Conservation (phyloP, 331 rosid genomes). For the Pyrus hybrid region DNA sequence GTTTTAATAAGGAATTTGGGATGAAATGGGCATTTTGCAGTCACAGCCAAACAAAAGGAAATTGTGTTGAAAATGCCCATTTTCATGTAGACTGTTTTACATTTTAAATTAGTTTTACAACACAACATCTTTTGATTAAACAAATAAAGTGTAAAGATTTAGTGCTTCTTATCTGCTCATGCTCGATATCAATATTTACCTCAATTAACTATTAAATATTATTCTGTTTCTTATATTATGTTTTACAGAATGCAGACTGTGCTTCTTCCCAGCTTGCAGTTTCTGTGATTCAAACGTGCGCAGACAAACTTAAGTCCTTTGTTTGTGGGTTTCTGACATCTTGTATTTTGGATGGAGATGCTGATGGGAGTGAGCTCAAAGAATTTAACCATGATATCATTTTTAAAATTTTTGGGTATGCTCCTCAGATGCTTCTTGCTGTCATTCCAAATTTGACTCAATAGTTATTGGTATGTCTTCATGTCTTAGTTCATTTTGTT, state of each 20-base stretch:
- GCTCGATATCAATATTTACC: background rate
- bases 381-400: constrained; percentile 77
- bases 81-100: background rate
- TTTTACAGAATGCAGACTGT: constrained; percentile 50
- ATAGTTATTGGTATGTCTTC: constrained; percentile 56
- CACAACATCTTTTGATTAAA: background rate
- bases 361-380: constrained; percentile 51
- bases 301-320: constrained; percentile 56
- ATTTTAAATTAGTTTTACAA: background rate
- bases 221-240: background rate
- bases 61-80: background rate
- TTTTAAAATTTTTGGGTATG: constrained; percentile 55
- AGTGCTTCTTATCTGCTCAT: background rate
- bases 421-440: constrained; percentile 74
- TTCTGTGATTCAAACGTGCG: constrained; percentile 49
- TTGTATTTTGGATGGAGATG: constrained; percentile 66
- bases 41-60: background rate
- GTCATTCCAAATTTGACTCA: constrained; percentile 69
- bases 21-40: background rate
- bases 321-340: constrained; percentile 65
- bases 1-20: background rate
- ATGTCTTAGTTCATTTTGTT: constrained; percentile 2
- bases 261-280: constrained; percentile 73
- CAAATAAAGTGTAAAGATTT: background rate
- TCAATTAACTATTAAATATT: background rate